Evolutionary conservation across 192 early-diverging fungal species (phyloP), one percentile per base, ranked within the genome.

Genomic region (Coemansia reversa): DNA sequence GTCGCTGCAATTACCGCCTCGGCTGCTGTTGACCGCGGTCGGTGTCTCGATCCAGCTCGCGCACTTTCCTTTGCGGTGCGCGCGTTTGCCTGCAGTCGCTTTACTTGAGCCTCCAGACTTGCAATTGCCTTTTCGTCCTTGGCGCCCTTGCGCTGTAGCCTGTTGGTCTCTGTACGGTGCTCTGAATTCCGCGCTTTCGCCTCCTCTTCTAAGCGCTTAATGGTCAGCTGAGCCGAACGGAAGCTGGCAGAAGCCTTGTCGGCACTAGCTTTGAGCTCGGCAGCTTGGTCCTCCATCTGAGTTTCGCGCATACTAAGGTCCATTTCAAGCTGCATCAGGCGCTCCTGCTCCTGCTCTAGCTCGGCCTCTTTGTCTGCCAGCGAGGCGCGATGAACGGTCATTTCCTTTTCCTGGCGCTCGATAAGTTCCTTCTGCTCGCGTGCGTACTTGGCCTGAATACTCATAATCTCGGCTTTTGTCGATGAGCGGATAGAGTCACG

Each of bases 301-400:
- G 73, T 72, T 2, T 69, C 55, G 33, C 73, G 67, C 72, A 75
- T 71, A 45, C 53, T 66, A 25, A 72, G 61, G 27, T 75, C 78
- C 78, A 75, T 80, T 27, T 80, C 78, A n/a, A 75, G 51, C 62
- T 80, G 72, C 69, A 80, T 70, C 30, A 74, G 52, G 22, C 73
- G 67, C 55, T 80, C 78, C 61, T 75, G 78, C 66, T 80, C 72
- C 51, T 67, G 67, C 53, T 74, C 76, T 25, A 74, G 72, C 28
- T 80, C 78, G 1, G 72, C 55, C 56, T 79, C 76, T 27, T 65
- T 68, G 30, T 28, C 50, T 12, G 67, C 76, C 55, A 73, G 70
- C 62, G 70, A 69, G 27, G 53, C 51, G 18, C 69, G 60, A 51
- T 75, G 72, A 30, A 58, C 52, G 42, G 68, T 42, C 60, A 75